Conservation (phyloP, 164 flowering plant genomes). For the Nymphaea colorata region DNA sequence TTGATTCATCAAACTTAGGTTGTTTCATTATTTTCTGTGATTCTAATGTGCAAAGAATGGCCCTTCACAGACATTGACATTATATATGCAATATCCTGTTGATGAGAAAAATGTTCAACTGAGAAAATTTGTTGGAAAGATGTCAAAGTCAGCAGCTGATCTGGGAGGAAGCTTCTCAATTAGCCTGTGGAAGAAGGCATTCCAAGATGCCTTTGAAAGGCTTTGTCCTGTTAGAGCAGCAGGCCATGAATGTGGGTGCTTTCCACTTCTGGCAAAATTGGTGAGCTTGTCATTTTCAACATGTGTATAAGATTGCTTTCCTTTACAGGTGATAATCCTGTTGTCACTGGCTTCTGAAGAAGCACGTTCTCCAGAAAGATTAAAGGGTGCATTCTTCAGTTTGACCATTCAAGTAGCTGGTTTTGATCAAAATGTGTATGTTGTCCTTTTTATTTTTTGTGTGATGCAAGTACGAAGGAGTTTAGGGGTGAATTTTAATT, state of each 20-base stretch:
- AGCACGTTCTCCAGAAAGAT: not conserved
- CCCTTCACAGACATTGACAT: slow-evolving; percentile 59
- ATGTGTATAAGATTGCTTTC: too few species aligned
- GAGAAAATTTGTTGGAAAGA: slow-evolving; percentile 16
- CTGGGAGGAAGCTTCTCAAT: slow-evolving; percentile 57
- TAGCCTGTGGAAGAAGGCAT: slow-evolving; percentile 82
- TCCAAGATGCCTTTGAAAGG: slow-evolving; percentile 81
- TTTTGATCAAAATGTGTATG: not conserved
- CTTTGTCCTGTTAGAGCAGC: slow-evolving; percentile 84
- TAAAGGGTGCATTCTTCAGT: not conserved
- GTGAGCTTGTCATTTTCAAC: slow-evolving; percentile 17
- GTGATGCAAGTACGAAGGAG: too few species aligned
- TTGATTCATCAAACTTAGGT: not conserved
- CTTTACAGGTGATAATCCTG: not conserved
- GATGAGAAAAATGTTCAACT: slow-evolving; percentile 16
- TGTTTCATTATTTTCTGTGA: not conserved
- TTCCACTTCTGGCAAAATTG: slow-evolving; percentile 54
- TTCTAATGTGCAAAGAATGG: not conserved
- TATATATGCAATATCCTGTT: slow-evolving; percentile 68
- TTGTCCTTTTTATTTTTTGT: too few species aligned
- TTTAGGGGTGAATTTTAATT: not conserved
- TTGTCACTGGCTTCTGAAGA: not conserved
- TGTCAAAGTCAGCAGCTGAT: slow-evolving; percentile 32
- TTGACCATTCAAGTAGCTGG: not conserved
- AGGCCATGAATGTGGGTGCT: slow-evolving; percentile 93